A percentile compares a stretch with the other conserved stretches of the same genome.
These are phyloP conservation scores for Pleurotus tuoliensis DNA, from an alignment of 768 basidiomycete genomes.

Conservation along the genomic window DNA sequence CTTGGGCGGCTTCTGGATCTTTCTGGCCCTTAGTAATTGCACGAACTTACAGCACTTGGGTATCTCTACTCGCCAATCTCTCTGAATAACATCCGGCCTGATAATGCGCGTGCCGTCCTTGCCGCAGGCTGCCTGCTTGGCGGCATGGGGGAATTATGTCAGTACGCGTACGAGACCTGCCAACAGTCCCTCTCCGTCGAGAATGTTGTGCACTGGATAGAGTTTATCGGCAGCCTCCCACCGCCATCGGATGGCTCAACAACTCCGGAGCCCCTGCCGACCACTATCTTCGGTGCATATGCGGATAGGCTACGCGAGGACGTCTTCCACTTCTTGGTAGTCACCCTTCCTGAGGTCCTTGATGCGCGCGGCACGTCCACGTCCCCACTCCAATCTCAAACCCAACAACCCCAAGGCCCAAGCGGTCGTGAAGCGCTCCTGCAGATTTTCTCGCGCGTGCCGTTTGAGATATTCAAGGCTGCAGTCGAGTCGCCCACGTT, in stretches of 20 bases:
- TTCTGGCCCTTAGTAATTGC: constrained; percentile 13
- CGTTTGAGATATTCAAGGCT: constrained; percentile 84
- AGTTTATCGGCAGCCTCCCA: constrained; percentile 64
- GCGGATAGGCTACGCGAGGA: constrained; percentile 74
- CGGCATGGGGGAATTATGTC: constrained; percentile 83
- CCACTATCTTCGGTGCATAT: constrained; percentile 72
- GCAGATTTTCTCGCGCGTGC: constrained; percentile 73
- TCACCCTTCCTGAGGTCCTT: constrained; percentile 65
- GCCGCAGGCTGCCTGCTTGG: constrained; percentile 83
- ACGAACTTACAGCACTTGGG: constrained; percentile 54
- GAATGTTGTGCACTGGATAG: constrained; percentile 72
- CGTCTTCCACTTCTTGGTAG: constrained; percentile 74
- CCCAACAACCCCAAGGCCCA: constrained; percentile 24
- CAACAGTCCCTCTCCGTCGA: constrained; percentile 72
- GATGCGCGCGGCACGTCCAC: constrained; percentile 43
- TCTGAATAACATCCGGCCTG: constrained; percentile 60
- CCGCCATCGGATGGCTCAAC: constrained; percentile 45
- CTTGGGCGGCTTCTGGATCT: constrained; percentile 8
- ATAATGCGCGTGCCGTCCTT: constrained; percentile 82
- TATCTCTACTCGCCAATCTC: constrained; percentile 78
- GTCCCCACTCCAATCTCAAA: constrained; percentile 27
- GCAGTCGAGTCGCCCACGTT: constrained; percentile 78
- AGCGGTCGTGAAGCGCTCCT: constrained; percentile 67
- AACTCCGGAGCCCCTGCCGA: constrained; percentile 44
- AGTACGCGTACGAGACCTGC: constrained; percentile 75